Percentiles rank a stretch among this genome's conserved stretches.
Conservation (phyloP, 2,329 filamentous ascomycete species). For the Leptographium wingfieldii region DNA sequence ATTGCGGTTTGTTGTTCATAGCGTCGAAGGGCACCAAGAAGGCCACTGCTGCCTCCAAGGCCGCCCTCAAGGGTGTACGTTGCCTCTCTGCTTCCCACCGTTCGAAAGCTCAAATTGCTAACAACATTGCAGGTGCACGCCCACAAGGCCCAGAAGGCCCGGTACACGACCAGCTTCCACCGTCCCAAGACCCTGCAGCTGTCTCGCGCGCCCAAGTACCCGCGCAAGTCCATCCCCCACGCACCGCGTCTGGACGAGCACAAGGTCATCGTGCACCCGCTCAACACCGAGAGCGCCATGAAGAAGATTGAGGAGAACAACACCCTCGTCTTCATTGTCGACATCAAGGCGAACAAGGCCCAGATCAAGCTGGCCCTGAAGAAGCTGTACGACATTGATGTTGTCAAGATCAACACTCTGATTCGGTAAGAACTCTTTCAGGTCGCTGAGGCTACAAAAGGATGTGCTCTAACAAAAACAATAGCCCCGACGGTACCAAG, state of each 20-base stretch:
- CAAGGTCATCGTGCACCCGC: slow-evolving; percentile 94
- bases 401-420: slow-evolving; percentile 98
- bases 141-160: slow-evolving; percentile 87
- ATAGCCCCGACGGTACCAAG: slow-evolving; percentile 88
- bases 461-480: background rate
- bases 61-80: slow-evolving; percentile 91
- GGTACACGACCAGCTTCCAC: slow-evolving; percentile 91
- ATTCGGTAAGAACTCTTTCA: slow-evolving; percentile 59
- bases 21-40: slow-evolving; percentile 62
- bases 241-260: slow-evolving; percentile 87
- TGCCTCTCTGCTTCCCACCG: slow-evolving; percentile 7
- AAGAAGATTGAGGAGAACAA: slow-evolving; percentile 99
- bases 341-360: slow-evolving; percentile 97
- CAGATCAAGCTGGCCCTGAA: slow-evolving; percentile 98
- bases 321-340: slow-evolving; percentile 95
- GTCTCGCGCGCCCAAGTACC: slow-evolving; percentile 87
- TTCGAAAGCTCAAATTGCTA: too few species aligned
- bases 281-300: slow-evolving; percentile 99
- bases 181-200: slow-evolving; percentile 91
- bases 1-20: slow-evolving; percentile 41
- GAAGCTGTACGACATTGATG: slow-evolving; percentile 98
- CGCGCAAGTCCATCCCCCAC: slow-evolving; percentile 86
- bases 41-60: slow-evolving; percentile 90
- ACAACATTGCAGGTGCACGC: slow-evolving; percentile 30
- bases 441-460: background rate